A percentile compares a stretch with the other conserved stretches of the same genome.
These are phyloP conservation scores for Achlya hypogyna DNA, from an alignment of 352 stramenopile genomes.

Conservation along the genomic window DNA sequence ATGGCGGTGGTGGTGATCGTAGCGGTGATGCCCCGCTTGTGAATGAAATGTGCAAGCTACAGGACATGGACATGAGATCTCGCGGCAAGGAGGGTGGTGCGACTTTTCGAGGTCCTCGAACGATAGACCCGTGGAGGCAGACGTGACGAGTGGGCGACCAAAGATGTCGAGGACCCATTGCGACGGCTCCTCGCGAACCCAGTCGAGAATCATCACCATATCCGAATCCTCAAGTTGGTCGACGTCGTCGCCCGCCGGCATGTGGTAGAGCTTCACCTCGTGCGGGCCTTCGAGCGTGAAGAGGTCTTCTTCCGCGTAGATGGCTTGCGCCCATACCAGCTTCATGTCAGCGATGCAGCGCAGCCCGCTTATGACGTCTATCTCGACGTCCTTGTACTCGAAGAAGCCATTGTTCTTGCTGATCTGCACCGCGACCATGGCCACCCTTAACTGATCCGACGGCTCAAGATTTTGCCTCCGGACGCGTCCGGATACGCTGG, in stretches of 20 bases:
- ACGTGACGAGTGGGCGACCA: conserved; percentile 36
- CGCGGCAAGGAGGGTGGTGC: conserved; percentile 43
- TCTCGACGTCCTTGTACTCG: conserved; percentile 46
- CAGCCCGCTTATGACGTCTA: conserved; percentile 25
- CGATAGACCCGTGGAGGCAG: conserved; percentile 16
- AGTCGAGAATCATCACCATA: not conserved
- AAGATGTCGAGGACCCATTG: conserved; percentile 79
- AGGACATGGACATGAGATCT: conserved; percentile 24
- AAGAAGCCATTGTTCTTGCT: conserved; percentile 77
- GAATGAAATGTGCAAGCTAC: conserved; percentile 4
- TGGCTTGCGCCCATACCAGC: conserved; percentile 38
- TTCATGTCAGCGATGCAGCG: conserved; percentile 33
- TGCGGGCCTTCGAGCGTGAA: conserved; percentile 45
- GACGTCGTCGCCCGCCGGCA: conserved; percentile 39
- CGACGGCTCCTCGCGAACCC: conserved; percentile 22
- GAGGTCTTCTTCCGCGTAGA: conserved; percentile 68
- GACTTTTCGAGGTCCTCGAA: not conserved
- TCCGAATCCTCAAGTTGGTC: conserved; percentile 18
- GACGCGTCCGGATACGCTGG: not conserved
- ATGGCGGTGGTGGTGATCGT: not conserved
- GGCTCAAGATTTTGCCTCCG: not conserved
- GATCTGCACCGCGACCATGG: conserved; percentile 44
- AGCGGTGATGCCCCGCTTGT: conserved; percentile 20
- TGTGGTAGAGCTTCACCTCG: conserved; percentile 52
- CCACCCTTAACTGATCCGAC: not conserved